These are phyloP conservation scores for Neurospora discreta DNA, from an alignment of 495 filamentous ascomycete species.

Conservation along the genomic window DNA sequence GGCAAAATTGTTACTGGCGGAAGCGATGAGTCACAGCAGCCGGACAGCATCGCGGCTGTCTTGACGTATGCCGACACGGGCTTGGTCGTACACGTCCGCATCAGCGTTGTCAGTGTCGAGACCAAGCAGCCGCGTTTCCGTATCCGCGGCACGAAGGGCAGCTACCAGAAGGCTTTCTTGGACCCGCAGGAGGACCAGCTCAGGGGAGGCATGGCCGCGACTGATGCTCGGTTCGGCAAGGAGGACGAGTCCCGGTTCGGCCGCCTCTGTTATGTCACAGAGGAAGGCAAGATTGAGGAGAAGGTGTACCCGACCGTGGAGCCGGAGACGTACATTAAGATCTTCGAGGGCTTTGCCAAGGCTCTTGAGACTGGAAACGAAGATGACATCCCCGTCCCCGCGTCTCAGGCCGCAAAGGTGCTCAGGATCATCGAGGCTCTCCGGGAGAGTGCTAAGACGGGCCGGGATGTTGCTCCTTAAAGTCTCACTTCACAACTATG, in stretches of 20 bases:
- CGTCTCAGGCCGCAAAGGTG: slow-evolving; percentile 58
- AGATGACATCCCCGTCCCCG: slow-evolving; percentile 56
- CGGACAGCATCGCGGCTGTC: slow-evolving; percentile 59
- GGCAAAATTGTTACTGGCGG: slow-evolving; percentile 24
- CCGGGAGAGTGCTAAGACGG: slow-evolving; percentile 52
- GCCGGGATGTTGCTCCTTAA: slow-evolving; percentile 42
- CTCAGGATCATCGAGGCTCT: slow-evolving; percentile 66
- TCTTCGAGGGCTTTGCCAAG: slow-evolving; percentile 59
- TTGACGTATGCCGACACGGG: slow-evolving; percentile 51
- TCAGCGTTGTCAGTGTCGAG: slow-evolving; percentile 59
- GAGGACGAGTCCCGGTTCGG: slow-evolving; percentile 42
- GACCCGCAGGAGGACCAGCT: slow-evolving; percentile 80
- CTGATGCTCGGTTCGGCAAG: slow-evolving; percentile 53
- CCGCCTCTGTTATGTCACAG: slow-evolving; percentile 26
- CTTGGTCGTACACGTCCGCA: slow-evolving; percentile 55
- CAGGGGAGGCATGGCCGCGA: slow-evolving; percentile 53
- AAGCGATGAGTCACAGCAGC: slow-evolving; percentile 43
- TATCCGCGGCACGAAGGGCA: slow-evolving; percentile 70
- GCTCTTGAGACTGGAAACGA: slow-evolving; percentile 50
- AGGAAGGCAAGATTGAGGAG: slow-evolving; percentile 25
- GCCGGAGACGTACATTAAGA: slow-evolving; percentile 60
- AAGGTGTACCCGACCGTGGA: slow-evolving; percentile 48
- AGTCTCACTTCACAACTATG: neutral
- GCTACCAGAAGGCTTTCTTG: slow-evolving; percentile 67
- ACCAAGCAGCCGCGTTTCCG: slow-evolving; percentile 64